A percentile compares a stretch with the other conserved stretches of the same genome.
Conservation (phyloP, 2,329 filamentous ascomycete genomes). For the Penicillium aurantiogriseum region DNA sequence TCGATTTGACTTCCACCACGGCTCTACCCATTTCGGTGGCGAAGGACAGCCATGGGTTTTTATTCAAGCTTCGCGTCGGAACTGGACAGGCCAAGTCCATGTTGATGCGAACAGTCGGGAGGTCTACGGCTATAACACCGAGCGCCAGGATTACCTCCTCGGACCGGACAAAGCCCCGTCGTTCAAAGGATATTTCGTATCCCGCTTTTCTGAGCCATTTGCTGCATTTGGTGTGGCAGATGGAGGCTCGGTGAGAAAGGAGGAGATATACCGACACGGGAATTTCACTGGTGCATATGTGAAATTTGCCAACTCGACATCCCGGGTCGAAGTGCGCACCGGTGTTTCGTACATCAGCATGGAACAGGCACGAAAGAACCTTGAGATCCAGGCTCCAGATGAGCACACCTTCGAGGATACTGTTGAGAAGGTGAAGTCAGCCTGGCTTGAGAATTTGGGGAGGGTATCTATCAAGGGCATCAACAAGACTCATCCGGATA, state of each 20-base stretch:
- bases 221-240: constrained; percentile 37
- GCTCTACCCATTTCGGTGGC: background rate
- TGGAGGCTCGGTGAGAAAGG: constrained; percentile 28
- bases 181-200: constrained; percentile 50
- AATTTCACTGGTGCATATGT: constrained; percentile 45
- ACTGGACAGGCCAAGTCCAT: constrained; percentile 47
- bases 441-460: constrained; percentile 49
- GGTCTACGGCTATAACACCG: constrained; percentile 47
- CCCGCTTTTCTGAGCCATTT: constrained; percentile 48
- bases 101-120: constrained; percentile 41
- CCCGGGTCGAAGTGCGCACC: constrained; percentile 46
- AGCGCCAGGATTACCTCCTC: constrained; percentile 49
- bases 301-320: constrained; percentile 33
- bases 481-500: constrained; percentile 41
- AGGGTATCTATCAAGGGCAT: constrained; percentile 46
- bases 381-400: constrained; percentile 46
- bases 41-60: constrained; percentile 38
- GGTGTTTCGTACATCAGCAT: constrained; percentile 50
- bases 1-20: constrained; percentile 40
- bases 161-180: constrained; percentile 44
- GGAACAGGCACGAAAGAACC: constrained; percentile 48
- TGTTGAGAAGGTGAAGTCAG: constrained; percentile 41
- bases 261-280: constrained; percentile 28
- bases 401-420: constrained; percentile 39
- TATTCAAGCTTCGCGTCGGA: constrained; percentile 47